These are phyloP conservation scores for Quercus berberidifolia DNA, from an alignment of 306 rosid species.

Conservation along the genomic window DNA sequence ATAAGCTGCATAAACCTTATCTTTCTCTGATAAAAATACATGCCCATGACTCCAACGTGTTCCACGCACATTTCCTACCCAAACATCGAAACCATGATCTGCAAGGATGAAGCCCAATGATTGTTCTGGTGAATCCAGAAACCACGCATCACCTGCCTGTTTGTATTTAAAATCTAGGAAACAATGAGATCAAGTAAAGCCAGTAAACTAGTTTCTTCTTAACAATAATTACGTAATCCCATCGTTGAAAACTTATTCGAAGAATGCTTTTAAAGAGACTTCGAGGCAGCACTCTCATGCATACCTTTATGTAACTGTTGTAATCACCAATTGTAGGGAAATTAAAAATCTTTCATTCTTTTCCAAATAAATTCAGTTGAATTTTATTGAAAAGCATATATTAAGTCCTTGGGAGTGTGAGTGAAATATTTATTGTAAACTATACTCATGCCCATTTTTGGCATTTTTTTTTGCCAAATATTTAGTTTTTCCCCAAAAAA, in stretches of 20 bases:
- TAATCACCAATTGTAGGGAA: no score
- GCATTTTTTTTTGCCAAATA: no score
- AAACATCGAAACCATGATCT: constrained; percentile 91
- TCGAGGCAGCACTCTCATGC: neutral
- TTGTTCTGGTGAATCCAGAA: constrained; percentile 68
- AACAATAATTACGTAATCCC: neutral
- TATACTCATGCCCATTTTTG: no score
- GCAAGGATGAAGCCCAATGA: constrained; percentile 92
- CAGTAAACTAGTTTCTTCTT: neutral
- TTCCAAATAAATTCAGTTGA: no score
- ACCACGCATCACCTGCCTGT: constrained; percentile 96
- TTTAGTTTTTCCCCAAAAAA: no score
- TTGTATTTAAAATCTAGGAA: constrained; percentile 22
- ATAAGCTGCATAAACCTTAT: constrained; percentile 42
- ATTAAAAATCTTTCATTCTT: no score
- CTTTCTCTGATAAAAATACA: constrained; percentile 43
- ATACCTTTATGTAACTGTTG: no score
- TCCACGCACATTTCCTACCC: constrained; percentile 96
- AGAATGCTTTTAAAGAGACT: neutral
- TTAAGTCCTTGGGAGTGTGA: no score
- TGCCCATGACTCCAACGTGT: constrained; percentile 94
- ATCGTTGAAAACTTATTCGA: neutral
- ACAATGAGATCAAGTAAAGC: constrained; percentile 14
- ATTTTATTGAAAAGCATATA: no score
- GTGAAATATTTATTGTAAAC: no score